These are phyloP conservation scores for Poronia punctata DNA, from an alignment of 495 filamentous ascomycete genomes.

Conservation along the genomic window DNA sequence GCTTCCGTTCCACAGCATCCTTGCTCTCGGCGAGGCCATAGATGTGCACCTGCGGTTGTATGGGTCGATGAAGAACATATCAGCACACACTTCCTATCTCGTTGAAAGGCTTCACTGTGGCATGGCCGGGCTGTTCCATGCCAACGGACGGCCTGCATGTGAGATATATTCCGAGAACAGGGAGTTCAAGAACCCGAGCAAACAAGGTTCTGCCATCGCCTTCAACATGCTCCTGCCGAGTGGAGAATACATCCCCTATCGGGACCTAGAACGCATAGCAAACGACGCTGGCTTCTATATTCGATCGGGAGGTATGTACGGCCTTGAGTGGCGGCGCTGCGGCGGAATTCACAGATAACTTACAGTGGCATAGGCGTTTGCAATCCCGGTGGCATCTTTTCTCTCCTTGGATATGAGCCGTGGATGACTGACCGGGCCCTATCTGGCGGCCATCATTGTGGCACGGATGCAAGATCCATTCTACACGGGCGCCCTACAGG, in stretches of 20 bases:
- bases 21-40: conserved; percentile 64
- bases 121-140: conserved; percentile 49
- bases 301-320: conserved; percentile 52
- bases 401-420: conserved; percentile 41
- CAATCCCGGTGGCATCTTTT: conserved; percentile 38
- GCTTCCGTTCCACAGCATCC: conserved; percentile 68
- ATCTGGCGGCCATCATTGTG: conserved; percentile 59
- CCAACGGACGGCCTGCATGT: conserved; percentile 50
- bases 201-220: conserved; percentile 64
- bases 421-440: conserved; percentile 57
- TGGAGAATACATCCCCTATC: conserved; percentile 51
- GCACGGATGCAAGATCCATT: conserved; percentile 38
- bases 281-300: conserved; percentile 58
- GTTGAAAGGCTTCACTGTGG: conserved; percentile 42
- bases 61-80: conserved; percentile 54
- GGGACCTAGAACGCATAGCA: conserved; percentile 56
- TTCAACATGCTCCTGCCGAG: conserved; percentile 55
- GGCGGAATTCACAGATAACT: conserved; percentile 13
- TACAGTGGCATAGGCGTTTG: conserved; percentile 31
- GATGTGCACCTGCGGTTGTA: conserved; percentile 57
- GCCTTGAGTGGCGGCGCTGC: conserved; percentile 31
- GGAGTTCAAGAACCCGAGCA: conserved; percentile 47
- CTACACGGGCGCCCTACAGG: conserved; percentile 50
- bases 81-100: conserved; percentile 55
- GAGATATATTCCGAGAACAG: conserved; percentile 52